Base-by-base conservation (phyloP, 139 green algal species). In the Dunaliella sp. region DNA sequence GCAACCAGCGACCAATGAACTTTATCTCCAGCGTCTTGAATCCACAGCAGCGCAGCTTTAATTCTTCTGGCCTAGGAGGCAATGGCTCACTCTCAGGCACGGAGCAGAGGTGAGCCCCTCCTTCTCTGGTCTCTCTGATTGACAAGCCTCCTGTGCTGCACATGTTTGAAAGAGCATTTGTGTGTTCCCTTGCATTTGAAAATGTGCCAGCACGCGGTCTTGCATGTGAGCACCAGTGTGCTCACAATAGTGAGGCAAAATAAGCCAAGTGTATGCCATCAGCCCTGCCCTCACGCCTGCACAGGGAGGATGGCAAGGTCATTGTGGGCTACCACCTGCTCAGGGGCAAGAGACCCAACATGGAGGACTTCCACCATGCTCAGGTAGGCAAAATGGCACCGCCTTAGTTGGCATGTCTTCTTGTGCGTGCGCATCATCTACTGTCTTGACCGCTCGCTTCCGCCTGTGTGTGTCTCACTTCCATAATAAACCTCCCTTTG, bases 291-390 rank as follows among this genome's bases (percentile, higher is more conserved):
- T 65, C 48, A 65, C 48, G 7, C 16, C 7, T 65, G 48, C 48
- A 65, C 48, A 97, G 95, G 83, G 86, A 93, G 36, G 95, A 97
- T 89, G 91, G 90, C 26, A 93, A 88, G 57, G 91, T 96, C 25
- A 88, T 80, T 57, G 97, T 89, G 83, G 95, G 95, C 0, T 98
- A 91, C 76, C 92, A 90, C 0, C 74, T 94, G 7, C 82, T 98
- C 32, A 84, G 94, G 24, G 95, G 95, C 16, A 97, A 97, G 76
- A 85, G 95, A 0, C 59, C 88, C 1, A 91, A 83, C 36, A 98
- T 98, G 95, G 95, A 98, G 81, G 95, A 98, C 83, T 98, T 93
- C 59, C 91, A 96, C 33, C 79, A 91, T 32, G 92, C 93, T 1
- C 77, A 93, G 88, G 93, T 94, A 36, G 34, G 82, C 82, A 48